Base-by-base conservation (phyloP, 768 basidiomycete genomes). In the Russula sp. region DNA sequence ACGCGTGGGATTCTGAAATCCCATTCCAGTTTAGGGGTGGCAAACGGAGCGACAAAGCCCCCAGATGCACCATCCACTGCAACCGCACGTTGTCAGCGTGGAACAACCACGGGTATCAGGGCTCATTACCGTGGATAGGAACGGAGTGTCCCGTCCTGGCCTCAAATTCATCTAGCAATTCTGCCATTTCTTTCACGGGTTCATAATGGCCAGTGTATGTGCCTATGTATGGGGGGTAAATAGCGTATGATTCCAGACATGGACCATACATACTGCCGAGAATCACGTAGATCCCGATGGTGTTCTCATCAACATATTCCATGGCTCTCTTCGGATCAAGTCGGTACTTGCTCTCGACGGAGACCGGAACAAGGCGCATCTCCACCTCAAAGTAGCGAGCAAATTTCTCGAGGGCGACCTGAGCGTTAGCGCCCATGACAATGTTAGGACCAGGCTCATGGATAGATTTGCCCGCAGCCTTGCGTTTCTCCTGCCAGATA, bases 181-280 rank as follows among this genome's bases (percentile, higher is more conserved):
- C 84, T 1, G 88, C 78, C 85, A 97, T 90, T 71, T 87, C 89
- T 71, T 89, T 82, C 37, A 97, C 94, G 13, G 88, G 85, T 69
- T 96, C 94, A 69, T 79, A 84, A 67, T 77, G 78, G n/a, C 80
- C 82, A 6, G 82, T 83, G 66, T 78, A 80, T 31, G 79, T 82
- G 39, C 74, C 72, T 67, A 47, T 32, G 22, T 55, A n/a, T 27
- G 13, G 7, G 18, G 6, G 37, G 63, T 31, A 66, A 32, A 44
- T 20, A 45, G 55, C 8, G 65, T 20, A 56, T 22, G 20, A 34
- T 11, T 16, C 47, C 40, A 42, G 32, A 32, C 50, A 6, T 11
- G 14, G 13, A 44, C 10, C 14, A 49, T 22, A 69, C 75, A 48
- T 70, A 79, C 87, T 78, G 37, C 78, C 80, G 31, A 84, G 76